Evolutionary conservation across 441 rosid genomes (phyloP).

Genomic region (Populus hybrid): DNA sequence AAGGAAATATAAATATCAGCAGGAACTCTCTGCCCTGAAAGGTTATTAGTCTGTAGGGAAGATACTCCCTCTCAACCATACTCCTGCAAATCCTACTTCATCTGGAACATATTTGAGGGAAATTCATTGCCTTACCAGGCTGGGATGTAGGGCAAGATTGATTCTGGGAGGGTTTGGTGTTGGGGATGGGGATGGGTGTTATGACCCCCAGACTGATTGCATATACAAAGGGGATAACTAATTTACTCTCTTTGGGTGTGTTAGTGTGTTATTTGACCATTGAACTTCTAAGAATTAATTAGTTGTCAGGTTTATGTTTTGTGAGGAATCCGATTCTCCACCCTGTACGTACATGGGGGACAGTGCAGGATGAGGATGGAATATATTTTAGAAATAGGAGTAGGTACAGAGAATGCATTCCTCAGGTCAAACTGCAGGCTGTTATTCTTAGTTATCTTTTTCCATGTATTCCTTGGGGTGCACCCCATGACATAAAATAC

Average conservation of each 20-base stretch:
- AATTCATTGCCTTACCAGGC: background rate
- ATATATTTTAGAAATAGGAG: background rate
- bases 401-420: background rate
- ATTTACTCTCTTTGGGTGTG: background rate
- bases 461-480: background rate
- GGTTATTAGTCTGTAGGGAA: background rate
- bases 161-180: background rate
- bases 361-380: background rate
- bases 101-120: background rate
- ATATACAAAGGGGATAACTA: background rate
- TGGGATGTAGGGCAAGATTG: background rate
- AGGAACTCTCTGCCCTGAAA: background rate
- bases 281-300: background rate
- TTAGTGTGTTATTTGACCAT: background rate
- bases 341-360: background rate
- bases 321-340: background rate
- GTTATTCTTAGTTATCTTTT: slow-evolving; percentile 3
- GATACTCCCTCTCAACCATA: background rate
- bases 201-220: background rate
- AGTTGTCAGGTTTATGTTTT: background rate
- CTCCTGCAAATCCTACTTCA: background rate
- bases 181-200: background rate
- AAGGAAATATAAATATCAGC: background rate
- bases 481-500: slow-evolving; percentile 3
- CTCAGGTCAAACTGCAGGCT: background rate